Evolutionary conservation across 768 basidiomycete genomes (phyloP).

Genomic region (Serendipita sp.): DNA sequence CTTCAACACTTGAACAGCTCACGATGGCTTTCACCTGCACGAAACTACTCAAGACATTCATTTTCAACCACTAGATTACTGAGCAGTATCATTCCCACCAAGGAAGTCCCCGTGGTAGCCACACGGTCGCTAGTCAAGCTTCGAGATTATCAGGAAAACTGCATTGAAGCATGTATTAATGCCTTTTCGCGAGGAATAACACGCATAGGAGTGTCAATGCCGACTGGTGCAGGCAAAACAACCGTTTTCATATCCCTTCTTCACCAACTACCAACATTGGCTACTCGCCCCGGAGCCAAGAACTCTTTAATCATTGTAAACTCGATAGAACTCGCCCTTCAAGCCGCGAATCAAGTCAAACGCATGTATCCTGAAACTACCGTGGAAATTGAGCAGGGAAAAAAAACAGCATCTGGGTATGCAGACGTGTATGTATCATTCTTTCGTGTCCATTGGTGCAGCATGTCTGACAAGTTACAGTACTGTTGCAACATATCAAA

Average conservation of each 20-base stretch:
- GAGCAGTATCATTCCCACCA: no score
- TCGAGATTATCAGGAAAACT: slow-evolving; percentile 3
- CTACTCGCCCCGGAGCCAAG: slow-evolving; percentile 28
- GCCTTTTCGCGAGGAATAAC: slow-evolving; percentile 30
- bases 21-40: no score
- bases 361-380: slow-evolving; percentile 52
- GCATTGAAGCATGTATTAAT: neutral
- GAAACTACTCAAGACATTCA: no score
- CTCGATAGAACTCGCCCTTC: slow-evolving; percentile 74
- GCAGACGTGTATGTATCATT: slow-evolving; percentile 56
- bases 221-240: slow-evolving; percentile 79
- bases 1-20: no score
- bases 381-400: slow-evolving; percentile 87
- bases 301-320: slow-evolving; percentile 74
- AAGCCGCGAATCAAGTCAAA: slow-evolving; percentile 61
- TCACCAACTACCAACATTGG: slow-evolving; percentile 38
- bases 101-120: no score
- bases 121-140: neutral
- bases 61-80: no score
- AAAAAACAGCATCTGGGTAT: slow-evolving; percentile 49
- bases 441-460: slow-evolving; percentile 6
- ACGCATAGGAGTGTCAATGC: slow-evolving; percentile 70
- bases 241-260: slow-evolving; percentile 80
- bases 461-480: slow-evolving; percentile 21
- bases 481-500: slow-evolving; percentile 84